A percentile compares a stretch with the other conserved stretches of the same genome.
These are phyloP conservation scores for Spinellus fusiger DNA, from an alignment of 192 early-diverging fungal genomes.

Conservation along the genomic window DNA sequence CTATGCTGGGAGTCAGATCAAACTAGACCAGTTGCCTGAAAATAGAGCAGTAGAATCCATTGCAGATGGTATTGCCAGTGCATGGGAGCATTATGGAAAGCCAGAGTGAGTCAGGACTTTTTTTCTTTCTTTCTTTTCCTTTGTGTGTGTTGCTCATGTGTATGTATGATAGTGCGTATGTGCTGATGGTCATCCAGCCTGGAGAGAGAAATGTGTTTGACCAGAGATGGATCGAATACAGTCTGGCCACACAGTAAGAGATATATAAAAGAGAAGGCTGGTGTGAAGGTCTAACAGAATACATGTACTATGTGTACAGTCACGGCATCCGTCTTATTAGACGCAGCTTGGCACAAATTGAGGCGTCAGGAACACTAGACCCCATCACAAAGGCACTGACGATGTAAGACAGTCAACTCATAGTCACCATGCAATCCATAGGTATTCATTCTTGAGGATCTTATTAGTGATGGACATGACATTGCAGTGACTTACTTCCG, in stretches of 20 bases:
- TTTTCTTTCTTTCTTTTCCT: constrained; percentile 7
- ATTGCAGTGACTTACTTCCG: constrained; percentile 88
- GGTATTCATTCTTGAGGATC: not conserved
- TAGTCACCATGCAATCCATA: too few species aligned
- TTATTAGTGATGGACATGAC: constrained; percentile 59
- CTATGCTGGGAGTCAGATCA: constrained; percentile 32
- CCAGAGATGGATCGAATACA: constrained; percentile 83
- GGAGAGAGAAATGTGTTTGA: constrained; percentile 92
- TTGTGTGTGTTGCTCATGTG: too few species aligned
- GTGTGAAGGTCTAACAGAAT: not conserved
- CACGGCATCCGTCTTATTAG: constrained; percentile 57
- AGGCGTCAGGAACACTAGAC: constrained; percentile 51
- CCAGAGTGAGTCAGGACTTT: constrained; percentile 32
- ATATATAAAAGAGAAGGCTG: constrained; percentile 29
- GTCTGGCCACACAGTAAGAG: too few species aligned
- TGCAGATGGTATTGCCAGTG: constrained; percentile 69
- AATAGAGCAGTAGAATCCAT: constrained; percentile 69
- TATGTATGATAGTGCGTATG: constrained; percentile 65
- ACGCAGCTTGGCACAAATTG: constrained; percentile 63
- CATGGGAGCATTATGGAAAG: constrained; percentile 57
- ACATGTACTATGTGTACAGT: constrained; percentile 32
- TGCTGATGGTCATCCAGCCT: constrained; percentile 87
- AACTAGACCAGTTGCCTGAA: constrained; percentile 44
- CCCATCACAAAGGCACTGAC: constrained; percentile 49
- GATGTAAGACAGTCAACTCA: constrained; percentile 51